Evolutionary conservation across 441 rosid genomes (phyloP).

Genomic region (Populus hybrid): DNA sequence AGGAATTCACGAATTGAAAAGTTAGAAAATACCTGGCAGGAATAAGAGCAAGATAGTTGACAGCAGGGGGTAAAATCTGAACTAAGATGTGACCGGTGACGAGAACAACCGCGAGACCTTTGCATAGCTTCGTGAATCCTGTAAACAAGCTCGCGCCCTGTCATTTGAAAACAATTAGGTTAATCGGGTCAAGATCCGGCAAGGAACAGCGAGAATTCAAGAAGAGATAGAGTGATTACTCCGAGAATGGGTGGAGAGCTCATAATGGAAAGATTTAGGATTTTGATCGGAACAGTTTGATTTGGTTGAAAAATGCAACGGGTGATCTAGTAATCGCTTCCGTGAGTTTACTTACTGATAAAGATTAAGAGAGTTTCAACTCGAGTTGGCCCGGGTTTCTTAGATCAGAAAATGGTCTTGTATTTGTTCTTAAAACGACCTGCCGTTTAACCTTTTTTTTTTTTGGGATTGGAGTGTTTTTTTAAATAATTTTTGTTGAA

Average conservation of each 20-base stretch:
- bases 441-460: neutral
- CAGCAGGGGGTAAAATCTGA: constrained; percentile 72
- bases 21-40: constrained; percentile 64
- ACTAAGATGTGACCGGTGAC: constrained; percentile 71
- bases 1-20: neutral
- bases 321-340: neutral
- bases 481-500: too few relatives aligned
- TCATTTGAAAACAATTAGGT: neutral
- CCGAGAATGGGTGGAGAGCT: constrained; percentile 54
- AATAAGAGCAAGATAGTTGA: constrained; percentile 76
- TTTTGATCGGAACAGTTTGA: neutral
- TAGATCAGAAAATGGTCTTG: neutral
- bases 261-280: constrained; percentile 35
- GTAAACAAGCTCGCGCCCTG: constrained; percentile 61
- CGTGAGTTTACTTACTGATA: neutral
- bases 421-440: neutral
- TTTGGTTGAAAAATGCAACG: neutral
- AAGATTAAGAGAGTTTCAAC: neutral
- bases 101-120: constrained; percentile 81
- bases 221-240: constrained; percentile 20
- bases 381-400: neutral
- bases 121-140: constrained; percentile 91
- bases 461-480: neutral
- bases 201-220: neutral
- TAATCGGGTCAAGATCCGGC: constrained; percentile 31